Base-by-base conservation (phyloP, 1,139 yeast species). In the Trichomonascaceae sp. region DNA sequence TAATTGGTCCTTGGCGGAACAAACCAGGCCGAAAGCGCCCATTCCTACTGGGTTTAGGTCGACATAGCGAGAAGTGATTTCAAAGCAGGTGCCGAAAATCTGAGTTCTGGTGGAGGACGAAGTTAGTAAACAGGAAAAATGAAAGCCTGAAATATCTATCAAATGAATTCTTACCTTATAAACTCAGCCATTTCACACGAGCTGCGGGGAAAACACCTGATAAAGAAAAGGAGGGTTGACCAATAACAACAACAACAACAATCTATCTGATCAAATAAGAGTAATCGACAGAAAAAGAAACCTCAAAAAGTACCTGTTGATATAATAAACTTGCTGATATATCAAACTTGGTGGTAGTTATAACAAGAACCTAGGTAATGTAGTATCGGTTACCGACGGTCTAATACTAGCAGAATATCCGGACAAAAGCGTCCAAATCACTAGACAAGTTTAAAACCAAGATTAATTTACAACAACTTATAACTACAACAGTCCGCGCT, bases 21-120 rank as follows among this genome's bases (percentile, higher is more conserved):
- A 93, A 49, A 93, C 99, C 43, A 93, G 80, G 7, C 99, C 99
- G 68, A 93, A 93, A 10, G 99, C 99, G 39, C 99, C 99, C 99
- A 93, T 93, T 1, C 99, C 99, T 51, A 93, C 97, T 2, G 99
- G 99, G 66, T 90, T 93, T 59, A 93, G 78, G 67, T 93, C 96
- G 19, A 90, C 82, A 73, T 93, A 93, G 61, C 96, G 75, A 65
- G 82, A 85, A 52, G 99, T 93, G 63, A 93, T 90, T 72, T 93
- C 99, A 69, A 93, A 67, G 58, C 69, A 66, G 13, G 70, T 66
- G 51, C 69, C 69, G 53, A 78, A 78, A 56, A 78, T 78, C 61
- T 78, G 81, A 12, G 81, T 78, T 66, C 81, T 73, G 53, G 27
- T 73, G 53, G 27, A 43, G 43, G 13, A 22, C 6, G 8, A 20